A percentile compares a stretch with the other conserved stretches of the same genome.
Conservation (phyloP, 495 filamentous ascomycete species). For the Tuber melanosporum region DNA sequence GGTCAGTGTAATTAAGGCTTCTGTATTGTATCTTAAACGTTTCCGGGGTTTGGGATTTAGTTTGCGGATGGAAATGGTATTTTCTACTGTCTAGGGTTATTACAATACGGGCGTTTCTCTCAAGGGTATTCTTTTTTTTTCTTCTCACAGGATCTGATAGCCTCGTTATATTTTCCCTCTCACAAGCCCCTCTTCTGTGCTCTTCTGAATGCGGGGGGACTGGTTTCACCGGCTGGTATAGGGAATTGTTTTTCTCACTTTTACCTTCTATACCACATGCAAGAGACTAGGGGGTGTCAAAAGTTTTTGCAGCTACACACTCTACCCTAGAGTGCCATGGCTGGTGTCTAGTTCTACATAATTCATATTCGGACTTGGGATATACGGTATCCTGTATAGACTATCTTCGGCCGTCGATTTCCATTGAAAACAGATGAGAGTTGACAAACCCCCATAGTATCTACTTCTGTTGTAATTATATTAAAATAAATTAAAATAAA, state of each 20-base stretch:
- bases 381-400: background rate
- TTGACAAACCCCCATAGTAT: background rate
- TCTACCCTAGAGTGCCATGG: background rate
- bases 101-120: conserved; percentile 3
- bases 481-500: no score
- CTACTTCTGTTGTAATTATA: background rate
- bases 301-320: background rate
- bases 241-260: background rate
- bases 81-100: background rate
- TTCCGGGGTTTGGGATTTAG: background rate
- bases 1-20: conserved; percentile 1
- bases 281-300: background rate
- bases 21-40: conserved; percentile 4
- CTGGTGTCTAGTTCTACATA: background rate
- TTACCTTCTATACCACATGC: background rate
- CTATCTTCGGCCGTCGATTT: background rate
- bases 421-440: background rate
- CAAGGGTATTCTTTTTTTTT: background rate
- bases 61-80: background rate
- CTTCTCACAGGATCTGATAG: background rate
- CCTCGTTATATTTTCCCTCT: background rate
- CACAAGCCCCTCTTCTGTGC: background rate
- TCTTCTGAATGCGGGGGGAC: background rate
- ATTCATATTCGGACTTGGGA: background rate
- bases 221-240: background rate